Evolutionary conservation across 192 early-diverging fungal genomes (phyloP), one percentile per base, ranked within the genome.

Genomic region (Linnemannia zychae): DNA sequence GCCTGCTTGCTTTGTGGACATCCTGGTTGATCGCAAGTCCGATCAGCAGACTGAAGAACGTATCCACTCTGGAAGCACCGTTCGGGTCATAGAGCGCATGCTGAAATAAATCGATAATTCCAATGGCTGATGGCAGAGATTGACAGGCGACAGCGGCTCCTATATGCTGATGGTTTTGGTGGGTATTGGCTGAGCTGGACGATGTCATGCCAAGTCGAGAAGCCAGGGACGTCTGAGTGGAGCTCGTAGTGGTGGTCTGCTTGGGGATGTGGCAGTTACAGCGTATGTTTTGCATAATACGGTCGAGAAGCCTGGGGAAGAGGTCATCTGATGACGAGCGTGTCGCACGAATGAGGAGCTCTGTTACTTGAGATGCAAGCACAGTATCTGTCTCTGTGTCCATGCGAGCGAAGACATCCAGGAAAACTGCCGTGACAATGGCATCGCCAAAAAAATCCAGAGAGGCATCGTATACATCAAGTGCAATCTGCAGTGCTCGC

Each of bases 361-460:
- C 75, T 7, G 88, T 84, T 3, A 85, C 77, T 31, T 67, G 79
- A 17, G 87, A 85, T 1, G 77, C 78, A 47, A 92, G 36, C 34
- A 67, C 72, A 7, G 28, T 28, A 38, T 92, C 87, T 24, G 78
- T 80, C 72, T 92, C 91, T 7, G 44, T 40, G 28, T 75, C 77
- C 6, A 91, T 70, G 20, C 68, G 71, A 4, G 76, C 79, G 63
- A 90, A 87, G 72, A 91, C 87, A 22, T 88, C 89, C 74, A 90
- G 77, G 12, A 92, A 86, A 31, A 90, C 86, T 28, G 47, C 80
- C 46, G 76, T 73, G 18, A 90, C 53, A 16, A 91, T 80, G 33
- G 84, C 77, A 44, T 91, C 90, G 4, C 79, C 71, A 71, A 90
- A 90, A 72, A 92, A 89, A 79, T 92, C 91, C 20, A 90, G 80